phyloP scores from a whole-genome alignment of 176 grass and related monocot genomes.

The Hordeum vulgare region DNA sequence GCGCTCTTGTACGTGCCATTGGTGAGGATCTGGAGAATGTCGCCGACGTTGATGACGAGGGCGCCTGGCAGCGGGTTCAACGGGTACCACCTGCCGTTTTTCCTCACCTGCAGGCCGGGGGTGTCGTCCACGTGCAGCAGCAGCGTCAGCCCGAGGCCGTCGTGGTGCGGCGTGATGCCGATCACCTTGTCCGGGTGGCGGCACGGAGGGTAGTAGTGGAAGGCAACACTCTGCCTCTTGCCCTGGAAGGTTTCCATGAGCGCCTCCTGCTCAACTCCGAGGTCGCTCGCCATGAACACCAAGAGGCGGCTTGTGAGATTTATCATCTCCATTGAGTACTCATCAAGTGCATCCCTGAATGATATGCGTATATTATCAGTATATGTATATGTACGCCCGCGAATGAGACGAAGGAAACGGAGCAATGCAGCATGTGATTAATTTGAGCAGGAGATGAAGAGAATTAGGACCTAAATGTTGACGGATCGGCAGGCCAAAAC shows the following conservation, averaged over 20 bases:
- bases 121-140: neutral
- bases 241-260: neutral
- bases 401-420: too few species aligned
- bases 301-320: neutral
- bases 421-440: too few species aligned
- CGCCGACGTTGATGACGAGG: slow-evolving; percentile 10
- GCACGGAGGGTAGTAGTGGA: slow-evolving; percentile 1
- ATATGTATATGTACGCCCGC: too few species aligned
- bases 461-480: neutral
- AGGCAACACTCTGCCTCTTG: neutral
- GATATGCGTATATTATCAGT: too few species aligned
- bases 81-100: neutral
- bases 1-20: slow-evolving; percentile 14
- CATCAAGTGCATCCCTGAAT: neutral
- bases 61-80: slow-evolving; percentile 7
- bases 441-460: too few species aligned
- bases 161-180: slow-evolving; percentile 1
- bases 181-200: neutral
- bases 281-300: neutral
- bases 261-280: neutral
- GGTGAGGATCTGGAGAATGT: slow-evolving; percentile 10
- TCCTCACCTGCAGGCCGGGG: slow-evolving; percentile 6
- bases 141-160: neutral
- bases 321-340: neutral
- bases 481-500: neutral